These are phyloP conservation scores for Bidens hawaiensis DNA, from an alignment of 140 eudicot genomes.

Conservation along the genomic window DNA sequence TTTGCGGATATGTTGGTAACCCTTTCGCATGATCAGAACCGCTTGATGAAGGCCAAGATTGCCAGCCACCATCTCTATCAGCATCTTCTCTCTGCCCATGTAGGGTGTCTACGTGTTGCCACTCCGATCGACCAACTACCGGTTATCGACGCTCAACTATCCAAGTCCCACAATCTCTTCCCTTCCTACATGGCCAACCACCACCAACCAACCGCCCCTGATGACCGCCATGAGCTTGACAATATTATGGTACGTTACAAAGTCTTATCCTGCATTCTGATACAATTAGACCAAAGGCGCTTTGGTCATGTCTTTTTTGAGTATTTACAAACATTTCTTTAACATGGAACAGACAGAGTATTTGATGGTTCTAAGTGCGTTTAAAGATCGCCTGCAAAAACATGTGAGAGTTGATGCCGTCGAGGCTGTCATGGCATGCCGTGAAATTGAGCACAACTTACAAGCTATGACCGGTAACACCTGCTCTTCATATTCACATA, in stretches of 20 bases:
- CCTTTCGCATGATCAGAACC: conserved; percentile 45
- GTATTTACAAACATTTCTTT: no score
- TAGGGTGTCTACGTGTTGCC: conserved; percentile 79
- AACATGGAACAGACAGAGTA: conserved; percentile 69
- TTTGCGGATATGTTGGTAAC: conserved; percentile 28
- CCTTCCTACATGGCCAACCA: conserved; percentile 57
- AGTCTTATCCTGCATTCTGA: no score
- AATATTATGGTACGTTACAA: conserved; percentile 68
- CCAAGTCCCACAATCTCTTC: conserved; percentile 70
- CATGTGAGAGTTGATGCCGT: conserved; percentile 97
- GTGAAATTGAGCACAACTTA: conserved; percentile 80
- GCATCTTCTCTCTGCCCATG: conserved; percentile 84
- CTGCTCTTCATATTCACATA: background rate
- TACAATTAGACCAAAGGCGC: no score
- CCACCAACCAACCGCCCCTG: conserved; percentile 43
- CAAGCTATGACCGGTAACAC: conserved; percentile 68
- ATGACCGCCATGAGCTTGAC: conserved; percentile 86
- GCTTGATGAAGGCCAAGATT: conserved; percentile 69
- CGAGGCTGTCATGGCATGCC: conserved; percentile 98
- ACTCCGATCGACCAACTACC: conserved; percentile 93
- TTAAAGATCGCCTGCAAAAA: conserved; percentile 88
- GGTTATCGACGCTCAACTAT: conserved; percentile 68
- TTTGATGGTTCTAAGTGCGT: conserved; percentile 71
- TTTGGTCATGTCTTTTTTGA: no score
- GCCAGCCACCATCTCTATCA: conserved; percentile 74